phyloP scores from a whole-genome alignment of 2,329 filamentous ascomycete genomes.

The Dendryphion nanum region DNA sequence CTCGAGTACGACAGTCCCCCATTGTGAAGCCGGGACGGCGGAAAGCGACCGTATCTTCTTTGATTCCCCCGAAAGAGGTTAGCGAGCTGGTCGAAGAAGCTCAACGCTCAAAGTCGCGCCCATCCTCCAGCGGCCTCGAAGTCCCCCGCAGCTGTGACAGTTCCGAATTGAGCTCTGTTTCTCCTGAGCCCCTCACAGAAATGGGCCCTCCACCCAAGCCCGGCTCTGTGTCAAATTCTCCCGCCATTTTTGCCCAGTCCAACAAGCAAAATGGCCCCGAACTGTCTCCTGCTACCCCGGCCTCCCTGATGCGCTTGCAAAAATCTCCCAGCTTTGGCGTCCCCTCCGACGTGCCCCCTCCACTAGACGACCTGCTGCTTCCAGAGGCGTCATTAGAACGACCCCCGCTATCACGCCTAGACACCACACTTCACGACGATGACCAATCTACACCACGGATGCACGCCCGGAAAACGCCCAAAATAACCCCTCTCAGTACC shows the following conservation, averaged over 20 bases:
- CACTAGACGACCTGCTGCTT: conserved; percentile 64
- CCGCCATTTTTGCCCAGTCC: conserved; percentile 57
- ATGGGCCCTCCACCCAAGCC: conserved; percentile 64
- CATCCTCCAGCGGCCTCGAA: conserved; percentile 21
- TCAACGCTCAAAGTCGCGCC: conserved; percentile 22
- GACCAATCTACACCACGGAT: conserved; percentile 57
- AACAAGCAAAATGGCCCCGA: conserved; percentile 31
- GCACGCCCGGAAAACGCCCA: conserved; percentile 67
- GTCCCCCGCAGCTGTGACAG: conserved; percentile 34
- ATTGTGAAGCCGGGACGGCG: conserved; percentile 64
- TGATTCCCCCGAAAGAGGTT: conserved; percentile 47
- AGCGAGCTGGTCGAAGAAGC: conserved; percentile 41
- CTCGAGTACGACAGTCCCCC: conserved; percentile 66
- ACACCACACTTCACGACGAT: conserved; percentile 50
- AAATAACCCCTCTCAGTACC: conserved; percentile 58
- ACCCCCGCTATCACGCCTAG: conserved; percentile 50
- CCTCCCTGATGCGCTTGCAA: conserved; percentile 71
- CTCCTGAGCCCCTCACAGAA: conserved; percentile 50
- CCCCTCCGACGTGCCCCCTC: conserved; percentile 22
- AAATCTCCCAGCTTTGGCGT: conserved; percentile 34
- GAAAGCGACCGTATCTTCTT: conserved; percentile 44
- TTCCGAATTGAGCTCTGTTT: conserved; percentile 50
- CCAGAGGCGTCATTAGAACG: conserved; percentile 63
- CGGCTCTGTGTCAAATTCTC: conserved; percentile 64
- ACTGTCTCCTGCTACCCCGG: conserved; percentile 65